These are phyloP conservation scores for Ilex aquifolium DNA, from an alignment of 257 asterid species.

Conservation along the genomic window DNA sequence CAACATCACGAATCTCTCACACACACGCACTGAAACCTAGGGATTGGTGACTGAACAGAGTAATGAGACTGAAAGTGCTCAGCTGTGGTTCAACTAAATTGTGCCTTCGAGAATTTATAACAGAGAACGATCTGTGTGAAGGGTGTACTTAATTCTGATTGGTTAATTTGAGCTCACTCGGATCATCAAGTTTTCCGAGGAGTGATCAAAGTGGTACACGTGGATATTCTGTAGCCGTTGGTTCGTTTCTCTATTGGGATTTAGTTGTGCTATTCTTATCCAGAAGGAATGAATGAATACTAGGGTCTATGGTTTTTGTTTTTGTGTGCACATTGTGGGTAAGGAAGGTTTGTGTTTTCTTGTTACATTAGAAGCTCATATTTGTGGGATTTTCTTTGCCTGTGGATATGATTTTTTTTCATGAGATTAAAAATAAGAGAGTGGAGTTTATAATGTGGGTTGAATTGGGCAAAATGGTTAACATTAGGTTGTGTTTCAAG, in stretches of 20 bases:
- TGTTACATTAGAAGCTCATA: conserved; percentile 3
- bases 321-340: not conserved
- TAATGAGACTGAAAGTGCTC: not conserved
- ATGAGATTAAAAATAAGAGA: conserved; percentile 11
- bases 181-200: conserved; percentile 13
- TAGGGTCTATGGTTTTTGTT: not conserved
- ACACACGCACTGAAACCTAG: not conserved
- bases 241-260: conserved; percentile 30
- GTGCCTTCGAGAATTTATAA: conserved; percentile 25
- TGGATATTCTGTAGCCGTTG: conserved; percentile 11
- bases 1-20: conserved; percentile 29
- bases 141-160: conserved; percentile 24
- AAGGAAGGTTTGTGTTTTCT: conserved; percentile 40
- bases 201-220: conserved; percentile 25
- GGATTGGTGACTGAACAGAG: no score
- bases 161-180: conserved; percentile 14
- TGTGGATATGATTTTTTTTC: conserved; percentile 8
- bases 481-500: conserved; percentile 8
- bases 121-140: conserved; percentile 15
- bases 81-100: not conserved
- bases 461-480: conserved; percentile 15
- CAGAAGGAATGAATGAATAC: not conserved
- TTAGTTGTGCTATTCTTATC: conserved; percentile 27
- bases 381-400: not conserved
- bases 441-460: conserved; percentile 29